Percentiles rank a stretch among this genome's conserved stretches.
phyloP scores from a whole-genome alignment of 176 grass and related monocot genomes.

The Alloteropsis semialata region DNA sequence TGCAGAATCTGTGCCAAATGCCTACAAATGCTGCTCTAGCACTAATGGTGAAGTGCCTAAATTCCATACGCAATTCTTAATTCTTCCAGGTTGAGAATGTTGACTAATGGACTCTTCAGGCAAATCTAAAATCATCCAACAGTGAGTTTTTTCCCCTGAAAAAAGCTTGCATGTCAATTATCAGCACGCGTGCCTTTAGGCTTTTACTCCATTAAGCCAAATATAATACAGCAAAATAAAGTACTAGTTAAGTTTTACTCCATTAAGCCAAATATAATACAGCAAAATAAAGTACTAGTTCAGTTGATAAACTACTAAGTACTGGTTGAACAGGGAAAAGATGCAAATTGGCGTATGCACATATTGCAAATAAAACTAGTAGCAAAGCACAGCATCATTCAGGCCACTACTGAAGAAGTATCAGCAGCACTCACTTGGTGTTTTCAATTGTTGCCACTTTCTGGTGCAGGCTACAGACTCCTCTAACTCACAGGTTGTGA shows the following conservation, averaged over 20 bases:
- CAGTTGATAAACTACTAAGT: constrained; percentile 14
- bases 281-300: background rate
- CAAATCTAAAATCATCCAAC: constrained; percentile 12
- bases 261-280: constrained; percentile 37
- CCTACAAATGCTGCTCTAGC: background rate
- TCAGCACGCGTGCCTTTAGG: constrained; percentile 15
- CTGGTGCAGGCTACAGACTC: background rate
- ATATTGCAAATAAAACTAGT: constrained; percentile 17
- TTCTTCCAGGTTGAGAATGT: background rate
- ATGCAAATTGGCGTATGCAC: constrained; percentile 26
- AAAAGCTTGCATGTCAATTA: constrained; percentile 15
- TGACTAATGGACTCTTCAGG: constrained; percentile 20
- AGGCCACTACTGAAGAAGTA: constrained; percentile 28
- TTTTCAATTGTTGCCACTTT: background rate
- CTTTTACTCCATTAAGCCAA: constrained; percentile 31
- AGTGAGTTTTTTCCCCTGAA: background rate
- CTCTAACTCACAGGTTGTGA: background rate
- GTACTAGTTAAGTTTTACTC: constrained; percentile 4
- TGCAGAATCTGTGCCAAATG: constrained; percentile 32
- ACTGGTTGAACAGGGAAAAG: constrained; percentile 25
- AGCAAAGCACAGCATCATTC: constrained; percentile 17
- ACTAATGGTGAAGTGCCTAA: constrained; percentile 30
- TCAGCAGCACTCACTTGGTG: background rate
- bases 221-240: constrained; percentile 13
- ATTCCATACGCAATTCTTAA: constrained; percentile 1